Percentiles rank a stretch among this genome's conserved stretches.
phyloP scores from a whole-genome alignment of 495 filamentous ascomycete genomes.

The Talaromyces thailandensis region DNA sequence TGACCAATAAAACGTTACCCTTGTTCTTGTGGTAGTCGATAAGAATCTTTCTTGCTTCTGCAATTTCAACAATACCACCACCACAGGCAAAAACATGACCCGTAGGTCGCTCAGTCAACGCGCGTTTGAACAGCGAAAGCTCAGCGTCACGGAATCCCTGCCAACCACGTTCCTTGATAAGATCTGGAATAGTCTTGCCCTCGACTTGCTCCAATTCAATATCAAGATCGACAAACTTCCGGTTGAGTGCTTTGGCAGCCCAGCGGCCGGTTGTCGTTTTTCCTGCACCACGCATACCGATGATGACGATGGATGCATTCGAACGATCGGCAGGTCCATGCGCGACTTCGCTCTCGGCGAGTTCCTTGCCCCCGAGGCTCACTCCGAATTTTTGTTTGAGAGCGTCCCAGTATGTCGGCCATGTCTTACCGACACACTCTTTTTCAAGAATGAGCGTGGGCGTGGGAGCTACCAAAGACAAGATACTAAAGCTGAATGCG shows the following conservation, averaged over 20 bases:
- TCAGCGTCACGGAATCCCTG: slow-evolving; percentile 80
- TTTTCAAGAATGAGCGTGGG: slow-evolving; percentile 76
- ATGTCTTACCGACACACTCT: slow-evolving; percentile 96
- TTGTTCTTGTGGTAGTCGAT: slow-evolving; percentile 64
- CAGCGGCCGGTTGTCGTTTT: slow-evolving; percentile 90
- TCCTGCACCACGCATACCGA: slow-evolving; percentile 95
- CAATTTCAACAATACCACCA: slow-evolving; percentile 85
- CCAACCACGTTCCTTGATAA: slow-evolving; percentile 76
- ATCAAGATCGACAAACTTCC: slow-evolving; percentile 82
- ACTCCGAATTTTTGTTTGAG: slow-evolving; percentile 67
- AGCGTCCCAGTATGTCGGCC: slow-evolving; percentile 98
- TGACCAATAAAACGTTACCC: slow-evolving; percentile 82
- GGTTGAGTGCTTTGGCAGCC: slow-evolving; percentile 63
- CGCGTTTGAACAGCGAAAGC: slow-evolving; percentile 59
- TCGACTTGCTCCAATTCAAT: slow-evolving; percentile 66
- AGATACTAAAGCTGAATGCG: slow-evolving; percentile 95
- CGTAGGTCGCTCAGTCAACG: slow-evolving; percentile 62
- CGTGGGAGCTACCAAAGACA: slow-evolving; percentile 65
- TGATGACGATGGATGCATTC: slow-evolving; percentile 71
- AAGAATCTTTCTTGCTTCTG: slow-evolving; percentile 71
- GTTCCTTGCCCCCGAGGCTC: slow-evolving; percentile 61
- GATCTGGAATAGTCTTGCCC: slow-evolving; percentile 71
- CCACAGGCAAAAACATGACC: slow-evolving; percentile 88
- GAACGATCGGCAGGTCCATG: slow-evolving; percentile 23
- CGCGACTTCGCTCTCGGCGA: slow-evolving; percentile 31